Evolutionary conservation across 2,329 filamentous ascomycete genomes (phyloP).

Genomic region (Alternaria burnsii): DNA sequence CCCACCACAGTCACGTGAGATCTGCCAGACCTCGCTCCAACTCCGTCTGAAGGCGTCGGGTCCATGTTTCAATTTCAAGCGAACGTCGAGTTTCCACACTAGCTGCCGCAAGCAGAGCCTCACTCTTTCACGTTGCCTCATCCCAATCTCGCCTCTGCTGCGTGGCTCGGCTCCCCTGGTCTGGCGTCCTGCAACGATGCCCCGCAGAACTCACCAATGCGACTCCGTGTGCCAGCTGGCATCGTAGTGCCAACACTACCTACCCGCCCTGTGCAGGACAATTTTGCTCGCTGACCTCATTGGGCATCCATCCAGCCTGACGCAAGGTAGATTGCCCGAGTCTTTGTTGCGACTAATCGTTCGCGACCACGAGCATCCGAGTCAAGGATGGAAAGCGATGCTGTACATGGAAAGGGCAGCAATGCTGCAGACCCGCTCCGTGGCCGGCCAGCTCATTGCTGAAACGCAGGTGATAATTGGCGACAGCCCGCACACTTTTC

Average conservation of each 20-base stretch:
- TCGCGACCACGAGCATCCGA: conserved; percentile 45
- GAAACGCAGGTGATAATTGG: conserved; percentile 50
- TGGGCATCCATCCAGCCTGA: conserved; percentile 40
- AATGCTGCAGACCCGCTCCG: conserved; percentile 49
- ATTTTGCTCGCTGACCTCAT: conserved; percentile 45
- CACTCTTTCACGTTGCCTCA: conserved; percentile 29
- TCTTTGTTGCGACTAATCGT: conserved; percentile 49
- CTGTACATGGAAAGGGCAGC: conserved; percentile 44
- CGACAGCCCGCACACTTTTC: conserved; percentile 42
- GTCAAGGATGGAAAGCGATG: conserved; percentile 43
- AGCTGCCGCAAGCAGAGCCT: conserved; percentile 32
- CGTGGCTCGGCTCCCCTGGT: conserved; percentile 32
- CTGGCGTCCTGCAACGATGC: conserved; percentile 38
- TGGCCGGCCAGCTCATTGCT: conserved; percentile 47
- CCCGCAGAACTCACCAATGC: conserved; percentile 43
- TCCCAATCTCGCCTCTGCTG: conserved; percentile 29
- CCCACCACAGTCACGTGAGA: conserved; percentile 18
- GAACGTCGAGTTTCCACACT: conserved; percentile 9
- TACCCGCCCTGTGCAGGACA: conserved; percentile 42
- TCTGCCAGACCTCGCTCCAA: conserved; percentile 13
- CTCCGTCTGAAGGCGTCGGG: conserved; percentile 19
- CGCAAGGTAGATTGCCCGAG: conserved; percentile 50
- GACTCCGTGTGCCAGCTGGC: conserved; percentile 43
- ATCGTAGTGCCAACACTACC: conserved; percentile 45
- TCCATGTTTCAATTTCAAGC: conserved; percentile 17